These are phyloP conservation scores for Nicotiana tomentosiformis DNA, from an alignment of 257 asterid species.

Conservation along the genomic window DNA sequence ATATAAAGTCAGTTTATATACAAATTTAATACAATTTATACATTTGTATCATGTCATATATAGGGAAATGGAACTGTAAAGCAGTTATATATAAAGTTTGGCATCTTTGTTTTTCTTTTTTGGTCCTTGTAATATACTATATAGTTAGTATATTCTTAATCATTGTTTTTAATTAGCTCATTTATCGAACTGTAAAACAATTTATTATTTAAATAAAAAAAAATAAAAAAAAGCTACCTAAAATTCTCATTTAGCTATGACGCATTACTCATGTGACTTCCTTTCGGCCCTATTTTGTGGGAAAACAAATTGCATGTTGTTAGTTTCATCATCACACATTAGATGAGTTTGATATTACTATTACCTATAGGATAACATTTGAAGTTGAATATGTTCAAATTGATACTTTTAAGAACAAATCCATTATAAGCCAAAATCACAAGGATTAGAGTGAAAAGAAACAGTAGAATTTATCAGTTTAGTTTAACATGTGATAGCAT, in stretches of 20 bases:
- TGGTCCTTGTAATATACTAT: not conserved
- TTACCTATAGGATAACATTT: no score
- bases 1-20: no score
- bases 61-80: not conserved
- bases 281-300: not conserved
- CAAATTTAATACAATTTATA: no score
- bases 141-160: no score
- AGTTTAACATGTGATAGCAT: no score
- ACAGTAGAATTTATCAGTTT: no score
- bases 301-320: not conserved
- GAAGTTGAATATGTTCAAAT: not conserved
- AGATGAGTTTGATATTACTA: not conserved
- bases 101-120: not conserved
- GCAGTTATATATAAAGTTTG: not conserved
- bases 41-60: not conserved
- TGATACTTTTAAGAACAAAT: not conserved
- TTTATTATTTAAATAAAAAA: not conserved
- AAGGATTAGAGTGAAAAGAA: no score
- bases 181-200: not conserved
- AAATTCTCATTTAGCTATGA: not conserved
- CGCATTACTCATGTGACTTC: not conserved
- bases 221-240: not conserved
- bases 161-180: not conserved
- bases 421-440: no score
- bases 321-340: not conserved